Evolutionary conservation across 768 basidiomycete species (phyloP).

Genomic region (Collybiopsis confluens): DNA sequence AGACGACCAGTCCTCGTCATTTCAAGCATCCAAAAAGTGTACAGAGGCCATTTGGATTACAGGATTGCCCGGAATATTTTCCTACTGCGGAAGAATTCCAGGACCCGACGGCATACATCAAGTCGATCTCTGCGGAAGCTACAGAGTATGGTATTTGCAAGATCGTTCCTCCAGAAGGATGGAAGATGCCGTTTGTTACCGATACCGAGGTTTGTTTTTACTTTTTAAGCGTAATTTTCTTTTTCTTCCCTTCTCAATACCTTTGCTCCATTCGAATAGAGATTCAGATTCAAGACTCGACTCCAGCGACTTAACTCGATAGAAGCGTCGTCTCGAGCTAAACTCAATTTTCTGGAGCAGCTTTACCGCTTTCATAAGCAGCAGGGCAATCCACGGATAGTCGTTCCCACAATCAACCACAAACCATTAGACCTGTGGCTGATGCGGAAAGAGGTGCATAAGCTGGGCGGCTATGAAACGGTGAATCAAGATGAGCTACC

Average conservation of each 20-base stretch:
- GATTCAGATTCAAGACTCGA: slow-evolving; percentile 94
- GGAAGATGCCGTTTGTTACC: slow-evolving; percentile 95
- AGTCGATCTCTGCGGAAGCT: slow-evolving; percentile 68
- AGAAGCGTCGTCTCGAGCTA: slow-evolving; percentile 94
- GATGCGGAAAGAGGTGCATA: slow-evolving; percentile 86
- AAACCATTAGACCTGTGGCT: slow-evolving; percentile 92
- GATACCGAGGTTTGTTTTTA: slow-evolving; percentile 76
- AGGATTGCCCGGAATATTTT: slow-evolving; percentile 86
- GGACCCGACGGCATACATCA: slow-evolving; percentile 93
- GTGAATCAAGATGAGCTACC: slow-evolving; percentile 40
- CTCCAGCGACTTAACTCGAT: slow-evolving; percentile 94
- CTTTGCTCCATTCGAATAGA: slow-evolving; percentile 35
- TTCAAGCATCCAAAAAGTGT: slow-evolving; percentile 30
- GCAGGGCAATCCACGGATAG: slow-evolving; percentile 85
- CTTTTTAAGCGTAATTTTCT: slow-evolving; percentile 10
- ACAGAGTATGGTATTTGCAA: slow-evolving; percentile 89
- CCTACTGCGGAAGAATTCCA: slow-evolving; percentile 90
- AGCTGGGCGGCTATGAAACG: slow-evolving; percentile 81
- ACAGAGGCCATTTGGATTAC: slow-evolving; percentile 78
- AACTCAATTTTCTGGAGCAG: slow-evolving; percentile 95
- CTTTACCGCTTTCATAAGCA: slow-evolving; percentile 96
- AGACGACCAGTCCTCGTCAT: slow-evolving; percentile 54
- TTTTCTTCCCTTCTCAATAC: slow-evolving; percentile 40
- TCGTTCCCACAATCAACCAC: slow-evolving; percentile 92
- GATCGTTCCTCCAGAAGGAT: slow-evolving; percentile 86